Evolutionary conservation across 768 basidiomycete species (phyloP), one percentile per base, ranked within the genome.

Genomic region (Auriscalpium vulgare): DNA sequence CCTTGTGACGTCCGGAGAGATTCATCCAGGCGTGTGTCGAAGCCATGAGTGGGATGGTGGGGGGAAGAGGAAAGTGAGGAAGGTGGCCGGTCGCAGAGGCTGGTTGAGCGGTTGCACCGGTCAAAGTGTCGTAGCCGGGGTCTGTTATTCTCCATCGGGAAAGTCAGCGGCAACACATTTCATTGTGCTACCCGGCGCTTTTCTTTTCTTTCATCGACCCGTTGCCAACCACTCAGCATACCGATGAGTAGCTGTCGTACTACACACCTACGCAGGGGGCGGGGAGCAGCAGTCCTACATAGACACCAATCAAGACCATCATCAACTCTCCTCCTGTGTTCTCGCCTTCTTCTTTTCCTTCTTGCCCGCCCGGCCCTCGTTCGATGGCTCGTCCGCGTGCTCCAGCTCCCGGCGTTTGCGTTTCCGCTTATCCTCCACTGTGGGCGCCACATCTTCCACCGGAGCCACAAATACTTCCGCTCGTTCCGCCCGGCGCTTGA

Each of bases 401-500:
- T 70, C 63, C 34, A 61, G 58, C 47, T 59, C 58, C 36, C 75
- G 77, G 55, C 68, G 71, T 49, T 72, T 81, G 61, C 72, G 74
- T 68, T 80, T 82, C 66, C 80, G 80, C 67, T 87, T 92, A 68
- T 92, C 86, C 67, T 87, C 87, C 14, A 93, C 82, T 1, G 84
- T 86, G 1, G 82, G 83, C 21, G 78, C 88, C 2, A 78, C 79
- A 19, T 74, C 73, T 69, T 99, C 95, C n/a, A 72, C 76, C 2
- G 97, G 97, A 2, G 94, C 91, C 47, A 94, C 77, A 55, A 90
- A 98, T 0, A 81, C 91, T 69, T 92, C 86, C 53, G 91, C 90
- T 19, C 97, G 85, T 68, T 90, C 84, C 21, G 83, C 87, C 47
- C 78, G 82, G 54, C 86, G 83, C 64, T 84, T 81, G 21, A 79